Evolutionary conservation across 768 basidiomycete genomes (phyloP), one percentile per base, ranked within the genome.

Genomic region (Chalciporus sphaerocephalus): DNA sequence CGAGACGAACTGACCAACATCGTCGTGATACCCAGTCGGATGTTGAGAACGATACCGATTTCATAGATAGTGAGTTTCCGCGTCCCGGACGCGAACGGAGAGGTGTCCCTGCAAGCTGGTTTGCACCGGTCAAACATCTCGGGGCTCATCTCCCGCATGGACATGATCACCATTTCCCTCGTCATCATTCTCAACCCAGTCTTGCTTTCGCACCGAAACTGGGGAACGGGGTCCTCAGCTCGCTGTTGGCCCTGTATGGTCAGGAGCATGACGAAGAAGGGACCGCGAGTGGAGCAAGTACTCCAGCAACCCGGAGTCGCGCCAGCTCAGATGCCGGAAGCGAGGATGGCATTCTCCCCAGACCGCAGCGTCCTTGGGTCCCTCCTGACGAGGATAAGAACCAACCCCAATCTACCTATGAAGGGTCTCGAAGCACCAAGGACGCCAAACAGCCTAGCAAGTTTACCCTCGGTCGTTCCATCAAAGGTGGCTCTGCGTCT

Each of bases 191-290:
- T n/a, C n/a, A n/a, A n/a, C n/a, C n/a, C n/a, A n/a, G n/a, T n/a
- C n/a, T n/a, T n/a, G 53, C 45, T 34, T 23, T 42, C 44, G 36
- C 47, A 40, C 40, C 55, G 22, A 45, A 53, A 5, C 50, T 60
- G 4, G 74, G 69, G 0, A 73, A 71, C 10, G 83, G 85, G 13
- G 77, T 89, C 6, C 71, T 89, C 5, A 80, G 83, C 2, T 73
- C 85, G 1, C 61, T 89, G 32, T 67, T 90, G 36, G 73, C 81
- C 16, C 70, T 87, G 18, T 86, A 87, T 56, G 78, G 58, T 2
- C 51, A 56, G 15, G 64, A 55, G 1, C 59, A 58, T 20, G 61
- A 66, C 21, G 66, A 71, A 11, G 61, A 55, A 0, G 53, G 44
- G 21, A 64, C 56, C 16, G 28, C 7, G 17, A 64, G 59, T 17